Base-by-base conservation (phyloP, 257 asterid species). In the Knoxia roxburghii region DNA sequence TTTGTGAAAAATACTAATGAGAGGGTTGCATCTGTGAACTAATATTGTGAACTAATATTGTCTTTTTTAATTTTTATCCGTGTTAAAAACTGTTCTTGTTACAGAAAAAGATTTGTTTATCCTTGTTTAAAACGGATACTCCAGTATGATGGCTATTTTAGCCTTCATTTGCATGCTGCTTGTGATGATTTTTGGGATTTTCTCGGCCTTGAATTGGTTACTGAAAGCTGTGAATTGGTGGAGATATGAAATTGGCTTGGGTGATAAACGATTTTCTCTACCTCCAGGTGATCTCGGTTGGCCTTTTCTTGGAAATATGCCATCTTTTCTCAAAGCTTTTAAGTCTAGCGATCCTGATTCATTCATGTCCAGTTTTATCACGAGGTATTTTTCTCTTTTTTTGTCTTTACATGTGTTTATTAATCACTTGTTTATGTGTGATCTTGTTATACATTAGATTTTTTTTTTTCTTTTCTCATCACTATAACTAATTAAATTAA, bases 271-370 rank as follows among this genome's bases (percentile, higher is more conserved):
- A 17, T 72, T 68, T 65, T 68, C 76, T 2, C 80, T 94, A 69
- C 99, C 99, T 45, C 99, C 99, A 0, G 97, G 99, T 67, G 99
- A 93, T 77, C 80, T 86, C 18, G 99, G 99, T 0, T 93, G 89
- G 96, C 99, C 99, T 32, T 85, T 90, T 68, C 83, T 94, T 63
- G 99, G 99, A 41, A 87, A 83, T 27, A 94, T 94, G 97, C 84
- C 86, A 90, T 79, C 97, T 59, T 94, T 94, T 64, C 97, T 90
- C 69, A 72, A 84, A 68, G 97, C 96, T 73, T 90, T 90, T 88
- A 90, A 88, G 82, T 77, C 90, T 65, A n/a, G 56, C 49, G 63
- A 70, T 48, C 96, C 99, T 61, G 99, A 94, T 55, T 81, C 95
- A 58, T 94, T 90, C 86, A 58, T 88, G 74, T 73, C 84, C 78